Evolutionary conservation across 169 alveolate genomes (phyloP).

Genomic region (Plasmodium fragile): DNA sequence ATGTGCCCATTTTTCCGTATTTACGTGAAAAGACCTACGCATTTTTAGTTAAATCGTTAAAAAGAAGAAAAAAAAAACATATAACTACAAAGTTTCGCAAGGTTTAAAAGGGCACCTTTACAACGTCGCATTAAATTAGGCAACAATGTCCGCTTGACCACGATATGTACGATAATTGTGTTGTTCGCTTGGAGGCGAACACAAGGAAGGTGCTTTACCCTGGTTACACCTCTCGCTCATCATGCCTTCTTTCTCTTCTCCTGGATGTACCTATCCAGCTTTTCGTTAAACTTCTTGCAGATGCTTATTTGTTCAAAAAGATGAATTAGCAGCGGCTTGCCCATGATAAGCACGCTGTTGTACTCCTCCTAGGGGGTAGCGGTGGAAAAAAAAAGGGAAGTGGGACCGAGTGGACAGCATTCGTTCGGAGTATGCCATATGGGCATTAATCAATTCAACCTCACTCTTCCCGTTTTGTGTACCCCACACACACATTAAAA

Average conservation of each 20-base stretch:
- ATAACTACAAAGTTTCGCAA: not conserved
- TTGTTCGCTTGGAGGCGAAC: not conserved
- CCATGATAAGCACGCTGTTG: conserved; percentile 68
- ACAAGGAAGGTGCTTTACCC: not conserved
- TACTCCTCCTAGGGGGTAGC: conserved; percentile 38
- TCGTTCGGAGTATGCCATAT: not conserved
- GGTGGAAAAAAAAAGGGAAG: not conserved
- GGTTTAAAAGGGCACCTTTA: not conserved
- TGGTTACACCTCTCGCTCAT: not conserved
- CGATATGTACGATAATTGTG: not conserved
- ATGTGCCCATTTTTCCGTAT: not conserved
- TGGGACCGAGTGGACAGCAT: not conserved
- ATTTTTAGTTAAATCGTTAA: conserved; percentile 1
- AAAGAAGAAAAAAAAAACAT: not conserved
- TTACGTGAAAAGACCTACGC: not conserved
- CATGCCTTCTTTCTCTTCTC: conserved; percentile 62
- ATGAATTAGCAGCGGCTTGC: conserved; percentile 63
- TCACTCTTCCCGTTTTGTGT: not conserved
- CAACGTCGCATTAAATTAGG: not conserved
- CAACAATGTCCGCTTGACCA: not conserved
- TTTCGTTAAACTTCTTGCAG: conserved; percentile 72
- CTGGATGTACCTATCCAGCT: conserved; percentile 56
- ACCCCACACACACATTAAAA: not conserved
- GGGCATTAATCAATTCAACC: not conserved
- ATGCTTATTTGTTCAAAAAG: conserved; percentile 65